Conservation (phyloP, 2,329 filamentous ascomycete species). For the Juglanconis juglandina region DNA sequence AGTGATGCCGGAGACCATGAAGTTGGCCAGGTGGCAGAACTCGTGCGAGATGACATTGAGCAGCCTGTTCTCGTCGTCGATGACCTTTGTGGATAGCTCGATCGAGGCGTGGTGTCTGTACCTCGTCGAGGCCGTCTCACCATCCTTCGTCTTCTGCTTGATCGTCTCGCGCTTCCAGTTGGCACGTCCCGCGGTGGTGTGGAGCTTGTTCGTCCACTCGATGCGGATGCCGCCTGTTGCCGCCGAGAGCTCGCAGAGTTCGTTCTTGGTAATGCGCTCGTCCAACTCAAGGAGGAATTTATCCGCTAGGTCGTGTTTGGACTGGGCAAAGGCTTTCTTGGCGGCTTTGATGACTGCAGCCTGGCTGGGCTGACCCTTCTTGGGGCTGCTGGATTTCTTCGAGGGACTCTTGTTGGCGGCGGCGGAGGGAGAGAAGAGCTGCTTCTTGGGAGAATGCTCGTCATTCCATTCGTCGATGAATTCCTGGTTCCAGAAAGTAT, state of each 20-base stretch:
- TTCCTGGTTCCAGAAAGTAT: conserved; percentile 59
- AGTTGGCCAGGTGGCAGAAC: conserved; percentile 91
- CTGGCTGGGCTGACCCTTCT: conserved; percentile 23
- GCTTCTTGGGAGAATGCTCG: conserved; percentile 49
- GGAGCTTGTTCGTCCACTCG: conserved; percentile 73
- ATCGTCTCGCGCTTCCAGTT: conserved; percentile 65
- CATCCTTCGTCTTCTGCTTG: conserved; percentile 30
- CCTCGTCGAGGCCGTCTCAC: conserved; percentile 22
- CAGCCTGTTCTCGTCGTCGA: conserved; percentile 71
- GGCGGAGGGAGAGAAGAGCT: conserved; percentile 26
- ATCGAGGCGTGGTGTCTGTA: conserved; percentile 68
- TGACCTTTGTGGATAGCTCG: conserved; percentile 84
- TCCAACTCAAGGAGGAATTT: conserved; percentile 70
- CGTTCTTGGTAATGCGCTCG: conserved; percentile 55
- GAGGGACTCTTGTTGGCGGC: conserved; percentile 24
- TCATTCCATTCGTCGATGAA: conserved; percentile 63
- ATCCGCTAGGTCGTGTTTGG: conserved; percentile 61
- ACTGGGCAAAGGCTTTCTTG: conserved; percentile 59
- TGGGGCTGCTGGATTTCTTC: conserved; percentile 30
- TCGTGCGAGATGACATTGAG: conserved; percentile 94
- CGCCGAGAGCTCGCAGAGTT: conserved; percentile 55
- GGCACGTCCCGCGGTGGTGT: conserved; percentile 73
- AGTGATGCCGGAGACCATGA: conserved; percentile 75
- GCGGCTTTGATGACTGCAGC: conserved; percentile 34
- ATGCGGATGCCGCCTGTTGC: conserved; percentile 68